Evolutionary conservation across 352 stramenopile species (phyloP).

Genomic region (Phytophthora foliorum): DNA sequence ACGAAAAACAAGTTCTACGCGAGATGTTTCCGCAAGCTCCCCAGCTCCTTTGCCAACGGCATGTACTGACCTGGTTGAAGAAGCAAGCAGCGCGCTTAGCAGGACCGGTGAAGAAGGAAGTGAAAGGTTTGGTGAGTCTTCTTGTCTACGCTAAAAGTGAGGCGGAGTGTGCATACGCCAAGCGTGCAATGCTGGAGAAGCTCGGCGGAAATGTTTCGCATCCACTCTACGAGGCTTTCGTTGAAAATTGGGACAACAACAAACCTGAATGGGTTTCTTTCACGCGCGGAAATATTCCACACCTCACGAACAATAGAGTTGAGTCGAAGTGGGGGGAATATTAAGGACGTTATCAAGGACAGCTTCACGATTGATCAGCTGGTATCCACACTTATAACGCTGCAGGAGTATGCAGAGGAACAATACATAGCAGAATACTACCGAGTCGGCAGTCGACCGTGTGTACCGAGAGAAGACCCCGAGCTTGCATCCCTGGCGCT

Average conservation of each 20-base stretch:
- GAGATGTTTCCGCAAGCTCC: constrained; percentile 4
- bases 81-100: not conserved
- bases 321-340: not conserved
- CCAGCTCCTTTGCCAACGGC: constrained; percentile 18
- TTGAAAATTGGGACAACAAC: constrained; percentile 8
- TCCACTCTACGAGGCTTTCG: not conserved
- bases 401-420: constrained; percentile 16
- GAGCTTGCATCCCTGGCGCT: not conserved
- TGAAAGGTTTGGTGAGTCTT: constrained; percentile 9
- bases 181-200: not conserved
- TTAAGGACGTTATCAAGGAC: constrained; percentile 3
- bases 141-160: not conserved
- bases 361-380: constrained; percentile 5
- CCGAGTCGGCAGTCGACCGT: not conserved
- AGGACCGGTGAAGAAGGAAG: not conserved
- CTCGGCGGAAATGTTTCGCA: not conserved
- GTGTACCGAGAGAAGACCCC: not conserved
- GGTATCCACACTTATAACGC: constrained; percentile 2
- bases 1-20: constrained; percentile 4
- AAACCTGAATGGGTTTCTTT: constrained; percentile 14
- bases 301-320: constrained; percentile 2
- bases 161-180: constrained; percentile 1
- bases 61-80: constrained; percentile 25
- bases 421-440: constrained; percentile 5
- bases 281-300: constrained; percentile 8